Percentiles rank a stretch among this genome's conserved stretches.
Evolutionary conservation across 2,329 filamentous ascomycete genomes (phyloP).

Genomic region (Pseudocercospora ulei): DNA sequence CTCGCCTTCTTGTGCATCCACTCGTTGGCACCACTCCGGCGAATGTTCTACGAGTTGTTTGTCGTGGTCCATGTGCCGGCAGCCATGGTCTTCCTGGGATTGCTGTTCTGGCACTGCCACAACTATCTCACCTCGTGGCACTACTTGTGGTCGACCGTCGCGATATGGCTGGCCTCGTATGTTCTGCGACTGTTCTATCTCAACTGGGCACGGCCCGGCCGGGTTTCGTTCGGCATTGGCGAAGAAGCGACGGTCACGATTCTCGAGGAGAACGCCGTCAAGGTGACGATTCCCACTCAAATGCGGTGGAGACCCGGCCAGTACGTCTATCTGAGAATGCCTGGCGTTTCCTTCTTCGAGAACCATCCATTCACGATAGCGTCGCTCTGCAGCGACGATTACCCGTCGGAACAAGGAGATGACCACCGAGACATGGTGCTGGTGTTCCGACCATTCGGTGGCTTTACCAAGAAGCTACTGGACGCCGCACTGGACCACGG

Average conservation of each 20-base stretch:
- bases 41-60: constrained; percentile 76
- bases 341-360: constrained; percentile 77
- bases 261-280: constrained; percentile 87
- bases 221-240: constrained; percentile 71
- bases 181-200: constrained; percentile 67
- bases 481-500: constrained; percentile 74
- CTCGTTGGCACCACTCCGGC: constrained; percentile 68
- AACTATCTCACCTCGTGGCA: constrained; percentile 85
- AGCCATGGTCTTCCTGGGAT: constrained; percentile 65
- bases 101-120: constrained; percentile 93
- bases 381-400: constrained; percentile 84
- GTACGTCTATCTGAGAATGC: constrained; percentile 90
- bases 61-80: constrained; percentile 72
- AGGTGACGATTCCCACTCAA: constrained; percentile 86
- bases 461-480: constrained; percentile 80
- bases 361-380: constrained; percentile 95
- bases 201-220: constrained; percentile 78
- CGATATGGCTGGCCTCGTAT: constrained; percentile 69
- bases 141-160: constrained; percentile 73
- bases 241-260: constrained; percentile 85
- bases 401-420: constrained; percentile 82
- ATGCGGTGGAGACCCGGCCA: constrained; percentile 89
- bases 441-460: constrained; percentile 82
- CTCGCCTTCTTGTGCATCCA: constrained; percentile 74
- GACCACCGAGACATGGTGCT: constrained; percentile 79